Evolutionary conservation across 306 rosid species (phyloP), one percentile per base, ranked within the genome.

Genomic region (Cyamopsis tetragonoloba): DNA sequence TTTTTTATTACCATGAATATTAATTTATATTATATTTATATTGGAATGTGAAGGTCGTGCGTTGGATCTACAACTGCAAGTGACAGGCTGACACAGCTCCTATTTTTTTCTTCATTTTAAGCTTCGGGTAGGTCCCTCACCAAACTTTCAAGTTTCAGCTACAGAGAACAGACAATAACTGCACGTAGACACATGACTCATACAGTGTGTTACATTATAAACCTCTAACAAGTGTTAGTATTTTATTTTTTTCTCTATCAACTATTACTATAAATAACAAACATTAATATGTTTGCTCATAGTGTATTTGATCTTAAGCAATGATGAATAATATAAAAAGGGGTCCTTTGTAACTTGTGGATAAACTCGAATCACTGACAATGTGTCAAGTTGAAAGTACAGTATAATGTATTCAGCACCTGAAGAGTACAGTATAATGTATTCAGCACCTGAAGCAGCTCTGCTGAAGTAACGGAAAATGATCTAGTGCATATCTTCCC

Each of bases 41-140:
- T 41, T 66, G 44, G 47, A 63, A 47, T 63, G 77, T 63, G 80
- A 56, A 63, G 74, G 66, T 68, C 80, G 54, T 79, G 77, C 73
- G 55, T 74, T 79, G 77, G 83, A 63, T 69, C 74, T 69, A 11
- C 58, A 22, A 34, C 66, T 30, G 39, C 65, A 41, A 41, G 19
- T 73, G 68, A 68, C 70, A 62, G 76, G 17, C 51, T 68, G 69
- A 73, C 65, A 73, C 65, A 68, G 62, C 76, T 62, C 42, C 75
- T 46, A n/a, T 39, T 14, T 26, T 50, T 58, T 15, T 24, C 58
- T 62, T 43, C 68, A 62, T 53, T 68, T 48, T 46, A 54, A 60
- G 62, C 46, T 47, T n/a, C 41, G 3, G 74, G 73, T 71, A 43
- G 82, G 78, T 57, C 78, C 82, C 19, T 57, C 38, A 32, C 58